Evolutionary conservation across 768 basidiomycete species (phyloP), one percentile per base, ranked within the genome.

Genomic region (Pilatotrama ljubarskyi): DNA sequence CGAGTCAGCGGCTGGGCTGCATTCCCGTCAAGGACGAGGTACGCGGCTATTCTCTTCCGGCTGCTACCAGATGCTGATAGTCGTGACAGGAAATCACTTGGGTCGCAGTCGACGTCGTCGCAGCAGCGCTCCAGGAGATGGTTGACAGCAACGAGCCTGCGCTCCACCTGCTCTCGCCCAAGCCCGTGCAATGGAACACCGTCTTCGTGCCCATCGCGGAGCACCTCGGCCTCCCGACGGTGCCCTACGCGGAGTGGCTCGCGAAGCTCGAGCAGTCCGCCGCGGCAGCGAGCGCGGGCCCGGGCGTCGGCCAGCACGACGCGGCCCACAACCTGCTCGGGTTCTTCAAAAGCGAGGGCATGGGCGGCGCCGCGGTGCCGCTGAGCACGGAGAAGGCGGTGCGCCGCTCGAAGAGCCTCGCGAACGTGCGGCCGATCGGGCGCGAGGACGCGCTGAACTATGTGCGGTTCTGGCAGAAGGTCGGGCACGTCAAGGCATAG

Each of bases 21-120:
- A 73, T 47, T 67, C 58, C 17, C 53, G 77, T 8, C 75, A 78
- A n/a, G 64, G 61, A 64, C 0, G 75, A 75, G 29, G 80, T 80
- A 64, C 44, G 78, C 49, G 9, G n/a, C 24, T 13, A 10, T 38
- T 5, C n/a, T 14, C 17, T 15, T 18, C 20, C 6, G 24, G 10
- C n/a, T 8, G 22, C 3, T 29, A 10, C 29, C 54, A 36, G 25
- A 9, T 20, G 22, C 40, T 51, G 32, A 52, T 40, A 29, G 15
- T 17, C 49, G 3, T 43, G 24, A 32, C 38, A 65, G 62, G 44
- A 36, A 17, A 22, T 62, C 5, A 64, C 64, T 0, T 68, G 63
- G 61, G 51, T 64, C n/a, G 51, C 61, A 2, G 61, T 59, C 22
- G 60, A 65, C 41, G 61, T 60, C 20, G 62, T 64, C 36, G 66